Evolutionary conservation across 1,284 basidiomycete species (phyloP), one percentile per base, ranked within the genome.

Genomic region (Amylostereum areolatum): DNA sequence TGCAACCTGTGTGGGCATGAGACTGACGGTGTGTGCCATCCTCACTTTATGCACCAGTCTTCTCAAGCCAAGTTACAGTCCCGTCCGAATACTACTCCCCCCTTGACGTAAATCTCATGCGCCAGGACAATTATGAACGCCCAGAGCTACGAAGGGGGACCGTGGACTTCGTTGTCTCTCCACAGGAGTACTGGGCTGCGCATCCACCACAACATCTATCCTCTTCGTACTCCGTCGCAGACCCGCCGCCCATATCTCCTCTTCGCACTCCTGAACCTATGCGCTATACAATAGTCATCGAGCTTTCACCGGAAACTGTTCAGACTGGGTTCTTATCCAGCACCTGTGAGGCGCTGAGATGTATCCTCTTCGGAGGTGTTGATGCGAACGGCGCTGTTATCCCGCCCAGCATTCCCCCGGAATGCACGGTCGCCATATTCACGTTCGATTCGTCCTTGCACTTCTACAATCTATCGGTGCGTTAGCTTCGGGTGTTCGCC

Each of bases 61-160:
- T 41, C 45, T 27, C n/a, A 43, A 33, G n/a, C 12, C n/a, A 8
- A 31, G 29, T 30, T 36, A 12, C 57, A 92, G 93, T 96, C 25
- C 69, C 79, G 1, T 66, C 83, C 8, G 85, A 89, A 50, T 97
- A 97, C 69, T 97, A 93, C 63, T 89, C 82, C 59, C 86, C 89
- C 59, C 72, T 98, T 34, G 90, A 95, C 58, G 79, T 82, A 39
- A 88, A 85, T 59, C 78, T 90, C 30, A 76, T 88, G 59, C 80
- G 96, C 28, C 70, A 95, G 44, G 96, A 99, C 66, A 84, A 93
- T 57, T 69, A 81, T 29, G 74, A 89, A 52, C 80, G 94, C 5
- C 90, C 90, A 2, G 97, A 99, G 66, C 73, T 99, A 12, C 86
- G 83, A 57, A 85, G 85, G 63, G 97, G 97, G 7, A 96, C 93